Conservation (phyloP, 805 yeast genomes). For the Kluyveromyces nonfermentans region DNA sequence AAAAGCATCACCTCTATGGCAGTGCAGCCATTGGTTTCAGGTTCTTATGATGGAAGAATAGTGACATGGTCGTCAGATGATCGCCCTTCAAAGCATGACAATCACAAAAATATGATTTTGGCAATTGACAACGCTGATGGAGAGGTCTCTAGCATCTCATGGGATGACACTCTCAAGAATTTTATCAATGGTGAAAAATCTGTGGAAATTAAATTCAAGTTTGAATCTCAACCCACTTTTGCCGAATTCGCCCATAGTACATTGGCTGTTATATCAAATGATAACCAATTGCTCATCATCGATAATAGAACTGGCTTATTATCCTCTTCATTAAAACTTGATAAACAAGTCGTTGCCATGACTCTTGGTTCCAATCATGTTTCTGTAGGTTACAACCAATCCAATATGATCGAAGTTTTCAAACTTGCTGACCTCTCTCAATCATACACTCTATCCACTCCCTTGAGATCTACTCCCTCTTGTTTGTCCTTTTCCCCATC, state of each 20-base stretch:
- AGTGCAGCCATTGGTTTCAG: conserved; percentile 37
- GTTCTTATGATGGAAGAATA: conserved; percentile 76
- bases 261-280: conserved; percentile 38
- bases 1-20: conserved; percentile 60
- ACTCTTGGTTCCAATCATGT: conserved; percentile 35
- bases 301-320: conserved; percentile 29
- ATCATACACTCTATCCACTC: conserved; percentile 29
- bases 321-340: conserved; percentile 24
- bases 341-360: conserved; percentile 37
- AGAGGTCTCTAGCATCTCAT: conserved; percentile 51
- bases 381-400: conserved; percentile 40
- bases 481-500: conserved; percentile 61
- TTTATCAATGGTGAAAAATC: conserved; percentile 19
- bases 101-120: conserved; percentile 61
- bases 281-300: conserved; percentile 30
- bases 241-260: conserved; percentile 31
- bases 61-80: conserved; percentile 47
- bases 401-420: conserved; percentile 35
- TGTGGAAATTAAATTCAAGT: conserved; percentile 12
- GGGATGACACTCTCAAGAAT: conserved; percentile 73
- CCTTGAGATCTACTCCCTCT: conserved; percentile 54
- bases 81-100: conserved; percentile 19
- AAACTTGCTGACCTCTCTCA: conserved; percentile 25
- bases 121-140: conserved; percentile 33
- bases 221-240: conserved; percentile 43